These are phyloP conservation scores for Leersia perrieri DNA, from an alignment of 176 grass and related monocot genomes.

Conservation along the genomic window DNA sequence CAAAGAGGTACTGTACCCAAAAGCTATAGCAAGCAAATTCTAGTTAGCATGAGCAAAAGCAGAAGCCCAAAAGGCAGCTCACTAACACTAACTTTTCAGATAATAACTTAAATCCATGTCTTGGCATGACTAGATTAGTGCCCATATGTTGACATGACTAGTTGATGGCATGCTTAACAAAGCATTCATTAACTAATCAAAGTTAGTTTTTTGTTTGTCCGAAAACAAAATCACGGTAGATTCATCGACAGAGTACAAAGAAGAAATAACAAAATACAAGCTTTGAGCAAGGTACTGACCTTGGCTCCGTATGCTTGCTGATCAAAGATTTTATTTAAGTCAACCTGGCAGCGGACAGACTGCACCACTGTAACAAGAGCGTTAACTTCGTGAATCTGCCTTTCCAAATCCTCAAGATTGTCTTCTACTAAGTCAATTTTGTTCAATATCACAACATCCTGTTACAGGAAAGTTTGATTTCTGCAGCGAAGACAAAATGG, in stretches of 20 bases:
- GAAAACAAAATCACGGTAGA: not conserved
- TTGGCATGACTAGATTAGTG: conserved; percentile 2
- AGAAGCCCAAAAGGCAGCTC: not conserved
- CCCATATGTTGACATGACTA: not conserved
- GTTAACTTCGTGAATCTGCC: conserved; percentile 68
- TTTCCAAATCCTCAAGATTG: conserved; percentile 71
- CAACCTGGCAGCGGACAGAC: conserved; percentile 79
- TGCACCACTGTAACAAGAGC: conserved; percentile 70
- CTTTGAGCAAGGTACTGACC: conserved; percentile 43
- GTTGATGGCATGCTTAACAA: not conserved
- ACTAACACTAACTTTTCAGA: not conserved
- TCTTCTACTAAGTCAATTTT: conserved; percentile 87
- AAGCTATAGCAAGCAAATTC: not conserved
- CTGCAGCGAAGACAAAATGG: conserved; percentile 2
- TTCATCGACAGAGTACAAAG: not conserved
- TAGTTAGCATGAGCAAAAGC: not conserved
- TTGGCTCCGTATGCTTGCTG: conserved; percentile 69
- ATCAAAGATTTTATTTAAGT: conserved; percentile 82
- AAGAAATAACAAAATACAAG: conserved; percentile 11
- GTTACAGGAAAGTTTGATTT: conserved; percentile 16
- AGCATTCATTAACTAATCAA: not conserved
- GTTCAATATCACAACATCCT: conserved; percentile 97
- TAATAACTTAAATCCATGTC: not conserved
- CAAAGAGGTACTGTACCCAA: conserved; percentile 21
- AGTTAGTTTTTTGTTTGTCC: not conserved